Evolutionary conservation across 306 rosid genomes (phyloP), one percentile per base, ranked within the genome.

Genomic region (Mimosa pudica): DNA sequence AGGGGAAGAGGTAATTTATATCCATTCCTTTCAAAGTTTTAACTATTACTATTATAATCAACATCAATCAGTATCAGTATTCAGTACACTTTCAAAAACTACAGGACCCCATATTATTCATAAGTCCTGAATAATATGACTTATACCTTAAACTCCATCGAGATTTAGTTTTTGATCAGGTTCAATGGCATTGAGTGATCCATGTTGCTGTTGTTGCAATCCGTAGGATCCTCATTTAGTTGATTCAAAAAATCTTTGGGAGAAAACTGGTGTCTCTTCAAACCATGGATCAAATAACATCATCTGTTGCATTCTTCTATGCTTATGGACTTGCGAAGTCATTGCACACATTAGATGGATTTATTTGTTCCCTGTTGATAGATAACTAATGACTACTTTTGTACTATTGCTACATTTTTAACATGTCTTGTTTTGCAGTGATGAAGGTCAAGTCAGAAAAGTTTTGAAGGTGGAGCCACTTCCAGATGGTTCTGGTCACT

Each of bases 401-500:
- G 18, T 74, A 45, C 49, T 33, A 48, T 35, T 76, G 18, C 51
- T 20, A 42, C 36, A 61, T 64, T 78, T 78, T 80, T 38, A 44
- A 5, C 55, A 51, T 69, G 38, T 71, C 51, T 24, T 87, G 47
- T 74, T 87, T 82, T 87, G 87, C 90, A 94, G 98, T 70, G 98
- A 94, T 24, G 98, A 91, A 79, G 98, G 98, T 70, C 85, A 92
- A 86, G 89, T 94, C 77, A 89, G 97, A 78, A 94, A 94, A 83
- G 81, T 94, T 66, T 87, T 94, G 82, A 94, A 91, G 89, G 86
- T 94, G 82, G 98, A 94, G 86, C 97, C 98, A 80, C 88, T 92
- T 77, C 95, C 94, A 0, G 98, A 94, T 71, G 93, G 95, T 81
- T 92, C 97, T 75, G 98, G 98, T 65, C 94, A 84, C 88, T 89